Evolutionary conservation across 345 rosid species (phyloP).

Genomic region (Turnera subulata): DNA sequence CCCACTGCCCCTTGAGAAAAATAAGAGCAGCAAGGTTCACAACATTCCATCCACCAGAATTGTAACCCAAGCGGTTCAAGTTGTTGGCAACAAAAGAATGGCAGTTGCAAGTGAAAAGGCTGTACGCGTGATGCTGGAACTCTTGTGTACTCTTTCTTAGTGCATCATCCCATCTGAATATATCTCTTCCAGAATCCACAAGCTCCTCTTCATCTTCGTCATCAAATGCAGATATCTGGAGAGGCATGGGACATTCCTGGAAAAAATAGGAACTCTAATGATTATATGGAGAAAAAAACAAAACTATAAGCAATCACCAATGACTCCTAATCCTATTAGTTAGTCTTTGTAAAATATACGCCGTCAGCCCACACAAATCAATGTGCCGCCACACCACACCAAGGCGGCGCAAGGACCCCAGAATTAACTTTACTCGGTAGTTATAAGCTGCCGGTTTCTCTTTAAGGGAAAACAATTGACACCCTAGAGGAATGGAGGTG

Average conservation of each 20-base stretch:
- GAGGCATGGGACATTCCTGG: conserved; percentile 42
- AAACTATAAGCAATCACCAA: not conserved
- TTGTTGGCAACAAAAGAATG: conserved; percentile 94
- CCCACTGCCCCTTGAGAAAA: conserved; percentile 78
- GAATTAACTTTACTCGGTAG: too few species aligned
- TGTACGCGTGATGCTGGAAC: conserved; percentile 76
- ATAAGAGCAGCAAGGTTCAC: conserved; percentile 72
- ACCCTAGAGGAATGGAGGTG: too few species aligned
- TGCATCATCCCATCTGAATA: conserved; percentile 67
- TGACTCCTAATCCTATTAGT: too few species aligned
- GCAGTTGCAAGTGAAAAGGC: conserved; percentile 91
- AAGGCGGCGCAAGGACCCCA: too few species aligned
- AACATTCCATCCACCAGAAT: conserved; percentile 80
- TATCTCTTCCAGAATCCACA: conserved; percentile 31
- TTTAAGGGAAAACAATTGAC: too few species aligned
- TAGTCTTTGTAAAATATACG: not conserved
- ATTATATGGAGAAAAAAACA: not conserved
- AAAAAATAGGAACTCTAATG: not conserved
- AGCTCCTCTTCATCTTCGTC: conserved; percentile 29
- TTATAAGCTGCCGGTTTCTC: too few species aligned
- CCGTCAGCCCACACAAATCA: not conserved
- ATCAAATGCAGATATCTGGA: conserved; percentile 26
- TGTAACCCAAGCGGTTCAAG: conserved; percentile 68
- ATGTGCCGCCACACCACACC: too few species aligned
- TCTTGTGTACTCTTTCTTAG: conserved; percentile 66